Percentiles rank a stretch among this genome's conserved stretches.
phyloP scores from a whole-genome alignment of 1,284 basidiomycete species.

The Ganoderma multipileum region DNA sequence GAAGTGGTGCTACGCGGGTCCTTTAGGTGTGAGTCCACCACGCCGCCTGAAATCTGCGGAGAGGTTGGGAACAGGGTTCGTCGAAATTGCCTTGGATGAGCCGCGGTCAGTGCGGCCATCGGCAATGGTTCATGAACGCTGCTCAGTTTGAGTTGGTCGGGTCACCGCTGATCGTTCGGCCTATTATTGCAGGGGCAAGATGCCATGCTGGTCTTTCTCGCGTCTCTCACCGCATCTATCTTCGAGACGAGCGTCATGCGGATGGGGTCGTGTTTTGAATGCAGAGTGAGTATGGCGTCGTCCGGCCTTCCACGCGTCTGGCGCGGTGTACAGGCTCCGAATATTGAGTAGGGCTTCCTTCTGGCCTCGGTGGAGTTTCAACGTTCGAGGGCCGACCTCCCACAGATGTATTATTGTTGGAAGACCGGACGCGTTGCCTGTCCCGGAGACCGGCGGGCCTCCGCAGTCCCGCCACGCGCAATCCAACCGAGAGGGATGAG shows the following conservation, averaged over 20 bases:
- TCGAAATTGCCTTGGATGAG: neutral
- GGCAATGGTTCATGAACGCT: conserved; percentile 3
- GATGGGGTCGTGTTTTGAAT: neutral
- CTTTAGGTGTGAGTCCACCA: neutral
- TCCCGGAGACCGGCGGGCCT: conserved; percentile 16
- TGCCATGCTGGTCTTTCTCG: neutral
- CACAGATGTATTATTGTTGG: conserved; percentile 1
- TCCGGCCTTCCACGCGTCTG: neutral
- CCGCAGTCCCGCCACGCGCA: conserved; percentile 10
- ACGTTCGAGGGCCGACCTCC: neutral
- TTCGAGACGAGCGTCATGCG: neutral
- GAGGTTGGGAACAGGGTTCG: neutral
- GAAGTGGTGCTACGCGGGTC: neutral
- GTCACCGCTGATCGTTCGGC: conserved; percentile 6
- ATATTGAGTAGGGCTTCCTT: neutral
- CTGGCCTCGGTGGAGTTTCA: neutral
- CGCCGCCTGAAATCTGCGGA: neutral
- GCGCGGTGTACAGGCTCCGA: neutral
- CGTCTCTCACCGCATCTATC: neutral
- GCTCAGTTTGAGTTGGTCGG: conserved; percentile 17
- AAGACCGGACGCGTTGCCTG: neutral
- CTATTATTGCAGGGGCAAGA: neutral
- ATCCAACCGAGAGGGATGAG: neutral
- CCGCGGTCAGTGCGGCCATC: neutral
- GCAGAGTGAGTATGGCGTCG: neutral